These are phyloP conservation scores for Diphasiastrum complanatum DNA, from an alignment of 83 land plant genomes.

Conservation along the genomic window DNA sequence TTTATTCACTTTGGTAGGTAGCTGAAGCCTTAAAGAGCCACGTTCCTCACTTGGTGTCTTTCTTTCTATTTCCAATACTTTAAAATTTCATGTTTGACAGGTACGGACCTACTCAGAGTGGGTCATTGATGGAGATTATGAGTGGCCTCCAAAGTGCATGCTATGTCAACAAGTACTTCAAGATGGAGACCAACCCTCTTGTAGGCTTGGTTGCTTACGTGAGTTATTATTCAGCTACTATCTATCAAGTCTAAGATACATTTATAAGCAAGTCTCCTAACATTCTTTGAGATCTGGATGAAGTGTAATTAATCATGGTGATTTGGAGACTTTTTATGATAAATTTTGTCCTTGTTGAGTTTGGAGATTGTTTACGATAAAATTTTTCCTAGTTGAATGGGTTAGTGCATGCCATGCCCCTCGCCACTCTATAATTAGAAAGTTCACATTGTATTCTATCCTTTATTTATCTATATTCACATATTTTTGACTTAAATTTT, in stretches of 20 bases:
- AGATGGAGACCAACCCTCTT: conserved; percentile 43
- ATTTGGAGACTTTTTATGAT: too few relatives aligned
- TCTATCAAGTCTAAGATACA: not conserved
- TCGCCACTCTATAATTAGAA: too few relatives aligned
- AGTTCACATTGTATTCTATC: too few relatives aligned
- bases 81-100: conserved; percentile 25
- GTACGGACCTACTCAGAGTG: conserved; percentile 93
- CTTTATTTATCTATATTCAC: not conserved
- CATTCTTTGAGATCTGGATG: not conserved
- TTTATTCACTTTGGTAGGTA: too few relatives aligned
- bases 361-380: too few relatives aligned
- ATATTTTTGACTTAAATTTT: not conserved
- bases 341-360: too few relatives aligned
- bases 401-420: too few relatives aligned
- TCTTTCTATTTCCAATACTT: too few relatives aligned
- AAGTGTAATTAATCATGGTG: too few relatives aligned
- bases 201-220: conserved; percentile 96
- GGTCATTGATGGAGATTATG: conserved; percentile 99
- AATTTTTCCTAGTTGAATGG: too few relatives aligned
- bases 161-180: conserved; percentile 52
- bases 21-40: too few relatives aligned
- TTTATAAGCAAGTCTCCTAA: not conserved
- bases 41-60: too few relatives aligned
- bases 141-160: conserved; percentile 86
- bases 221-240: conserved; percentile 20